Conservation (phyloP, 495 filamentous ascomycete species). For the Aspergillus indologenus region DNA sequence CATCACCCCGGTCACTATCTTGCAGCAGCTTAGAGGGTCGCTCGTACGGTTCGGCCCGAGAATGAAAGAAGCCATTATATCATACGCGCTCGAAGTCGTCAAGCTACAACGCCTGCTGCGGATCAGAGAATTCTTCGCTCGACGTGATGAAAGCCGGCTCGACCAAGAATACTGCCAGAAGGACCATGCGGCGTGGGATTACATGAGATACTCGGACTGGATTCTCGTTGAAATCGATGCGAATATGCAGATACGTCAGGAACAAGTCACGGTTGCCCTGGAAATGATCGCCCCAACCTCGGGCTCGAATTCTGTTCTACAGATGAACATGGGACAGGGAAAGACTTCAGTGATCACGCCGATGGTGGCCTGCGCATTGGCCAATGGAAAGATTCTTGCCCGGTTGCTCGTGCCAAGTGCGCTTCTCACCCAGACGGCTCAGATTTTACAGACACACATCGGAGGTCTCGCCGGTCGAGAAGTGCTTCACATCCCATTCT, state of each 20-base stretch:
- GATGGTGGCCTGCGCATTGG: conserved; percentile 54
- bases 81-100: conserved; percentile 36
- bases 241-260: conserved; percentile 57
- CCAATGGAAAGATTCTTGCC: conserved; percentile 49
- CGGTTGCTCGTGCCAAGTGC: conserved; percentile 63
- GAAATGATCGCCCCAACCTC: conserved; percentile 54
- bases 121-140: conserved; percentile 34
- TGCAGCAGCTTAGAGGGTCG: conserved; percentile 50
- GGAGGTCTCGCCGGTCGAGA: conserved; percentile 56
- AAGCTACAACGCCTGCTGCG: conserved; percentile 39
- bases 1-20: conserved; percentile 44
- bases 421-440: conserved; percentile 57
- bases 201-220: conserved; percentile 50
- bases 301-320: conserved; percentile 53
- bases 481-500: conserved; percentile 62
- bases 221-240: conserved; percentile 64
- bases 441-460: conserved; percentile 54
- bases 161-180: conserved; percentile 48
- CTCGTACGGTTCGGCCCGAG: conserved; percentile 25
- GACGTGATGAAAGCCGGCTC: conserved; percentile 32
- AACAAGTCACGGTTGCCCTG: conserved; percentile 55
- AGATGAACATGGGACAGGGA: conserved; percentile 75
- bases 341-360: conserved; percentile 72
- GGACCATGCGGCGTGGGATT: conserved; percentile 53
- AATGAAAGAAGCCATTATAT: conserved; percentile 17